Conservation (phyloP, 352 stramenopile genomes). For the Pythium oligandrum region DNA sequence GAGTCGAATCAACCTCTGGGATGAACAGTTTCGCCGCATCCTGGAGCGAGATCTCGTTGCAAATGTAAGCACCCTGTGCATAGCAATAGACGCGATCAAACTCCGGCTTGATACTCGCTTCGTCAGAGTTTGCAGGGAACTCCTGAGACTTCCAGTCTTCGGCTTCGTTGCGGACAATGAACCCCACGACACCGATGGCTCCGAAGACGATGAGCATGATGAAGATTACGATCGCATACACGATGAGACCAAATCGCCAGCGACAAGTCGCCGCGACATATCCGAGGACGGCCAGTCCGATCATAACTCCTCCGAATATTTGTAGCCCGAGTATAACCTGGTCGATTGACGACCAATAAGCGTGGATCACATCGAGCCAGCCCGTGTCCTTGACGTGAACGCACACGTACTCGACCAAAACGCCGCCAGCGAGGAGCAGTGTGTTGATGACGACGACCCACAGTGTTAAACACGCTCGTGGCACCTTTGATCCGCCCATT, state of each 20-base stretch:
- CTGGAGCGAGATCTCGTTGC: constrained; percentile 46
- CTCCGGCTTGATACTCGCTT: constrained; percentile 43
- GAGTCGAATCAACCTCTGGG: constrained; percentile 22
- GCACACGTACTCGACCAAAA: constrained; percentile 46
- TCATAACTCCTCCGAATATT: constrained; percentile 45
- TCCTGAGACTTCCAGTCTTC: constrained; percentile 39
- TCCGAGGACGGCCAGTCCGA: constrained; percentile 52
- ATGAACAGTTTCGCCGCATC: constrained; percentile 55
- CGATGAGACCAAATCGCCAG: constrained; percentile 45
- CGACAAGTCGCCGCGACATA: constrained; percentile 51
- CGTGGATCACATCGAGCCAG: constrained; percentile 56
- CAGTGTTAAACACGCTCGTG: constrained; percentile 16
- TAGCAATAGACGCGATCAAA: constrained; percentile 76
- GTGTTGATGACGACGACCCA: constrained; percentile 58
- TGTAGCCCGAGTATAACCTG: constrained; percentile 42
- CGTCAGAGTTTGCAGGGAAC: constrained; percentile 42
- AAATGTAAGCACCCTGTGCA: constrained; percentile 65
- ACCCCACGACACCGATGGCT: constrained; percentile 35
- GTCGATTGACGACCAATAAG: constrained; percentile 45
- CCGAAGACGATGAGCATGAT: constrained; percentile 54
- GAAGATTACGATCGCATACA: constrained; percentile 53
- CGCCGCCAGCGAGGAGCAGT: constrained; percentile 46
- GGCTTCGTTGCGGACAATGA: constrained; percentile 33
- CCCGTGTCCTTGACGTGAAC: constrained; percentile 36
- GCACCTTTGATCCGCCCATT: too few species aligned